Evolutionary conservation across 116 monocot genomes (phyloP).

Genomic region (Papilionanthe hybrid): DNA sequence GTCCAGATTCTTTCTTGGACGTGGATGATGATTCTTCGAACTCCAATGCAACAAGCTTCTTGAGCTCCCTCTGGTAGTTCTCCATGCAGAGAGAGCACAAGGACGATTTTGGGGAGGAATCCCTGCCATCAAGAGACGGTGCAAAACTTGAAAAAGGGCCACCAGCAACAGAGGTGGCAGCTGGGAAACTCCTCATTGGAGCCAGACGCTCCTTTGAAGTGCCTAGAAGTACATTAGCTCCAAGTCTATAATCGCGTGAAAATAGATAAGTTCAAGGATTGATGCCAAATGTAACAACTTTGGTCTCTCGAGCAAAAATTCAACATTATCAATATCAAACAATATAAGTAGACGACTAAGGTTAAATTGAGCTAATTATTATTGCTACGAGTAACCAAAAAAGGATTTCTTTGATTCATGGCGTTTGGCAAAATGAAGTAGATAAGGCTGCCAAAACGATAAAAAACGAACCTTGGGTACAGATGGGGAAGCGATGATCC

Average conservation of each 20-base stretch:
- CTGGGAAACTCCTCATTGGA: conserved; percentile 15
- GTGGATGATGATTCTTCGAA: conserved; percentile 33
- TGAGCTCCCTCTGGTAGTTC: conserved; percentile 56
- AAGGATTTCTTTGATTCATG: too few species aligned
- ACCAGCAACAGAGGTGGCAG: neutral
- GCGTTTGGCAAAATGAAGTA: too few species aligned
- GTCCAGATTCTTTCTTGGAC: conserved; percentile 12
- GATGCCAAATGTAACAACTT: too few species aligned
- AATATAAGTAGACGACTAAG: neutral
- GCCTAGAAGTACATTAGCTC: conserved; percentile 12
- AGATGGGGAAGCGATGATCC: conserved; percentile 19
- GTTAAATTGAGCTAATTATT: too few species aligned
- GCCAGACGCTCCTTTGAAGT: conserved; percentile 32
- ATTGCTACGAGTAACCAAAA: too few species aligned
- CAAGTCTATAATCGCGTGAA: neutral
- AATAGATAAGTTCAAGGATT: too few species aligned
- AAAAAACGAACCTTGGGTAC: conserved; percentile 23
- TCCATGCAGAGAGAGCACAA: conserved; percentile 57
- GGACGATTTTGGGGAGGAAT: neutral
- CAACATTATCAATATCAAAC: too few species aligned
- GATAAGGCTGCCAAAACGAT: too few species aligned
- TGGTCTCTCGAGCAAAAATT: too few species aligned
- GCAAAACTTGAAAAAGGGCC: conserved; percentile 5
- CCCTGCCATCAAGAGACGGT: neutral
- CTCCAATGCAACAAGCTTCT: conserved; percentile 49